Base-by-base conservation (phyloP, 805 yeast species). In the Pichia membranifaciens region DNA sequence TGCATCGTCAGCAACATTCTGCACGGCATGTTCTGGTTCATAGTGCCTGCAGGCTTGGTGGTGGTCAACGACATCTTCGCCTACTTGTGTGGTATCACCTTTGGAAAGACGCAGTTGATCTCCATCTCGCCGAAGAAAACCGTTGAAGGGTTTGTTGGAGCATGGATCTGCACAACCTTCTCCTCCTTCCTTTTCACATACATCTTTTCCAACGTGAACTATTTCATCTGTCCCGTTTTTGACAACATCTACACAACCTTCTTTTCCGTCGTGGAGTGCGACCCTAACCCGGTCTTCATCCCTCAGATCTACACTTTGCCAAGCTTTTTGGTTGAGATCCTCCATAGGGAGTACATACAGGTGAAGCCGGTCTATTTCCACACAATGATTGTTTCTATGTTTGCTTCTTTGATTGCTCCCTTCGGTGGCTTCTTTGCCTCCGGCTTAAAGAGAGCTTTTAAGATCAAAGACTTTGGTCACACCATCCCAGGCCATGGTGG, bases 401-500 rank as follows among this genome's bases (percentile, higher is more conserved):
- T 93, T 73, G 98, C 99, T 2, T 91, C 98, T 0, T 75, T 93
- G 54, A 84, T 93, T 65, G 99, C 99, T 3, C 99, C 99, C 50
- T 93, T 93, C 63, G 99, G 99, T 46, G 99, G 99, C 1, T 93
- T 93, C 66, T 93, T 93, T 60, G 98, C 98, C 6, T 84, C 95
- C 45, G 99, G 98, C n/a, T 74, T 93, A 58, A 93, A 93, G 72
- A 81, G 99, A 68, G 88, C 98, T 13, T 90, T 93, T 70, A 87
- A 91, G 60, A 89, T 90, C 47, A 93, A 93, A 69, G 99, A 93
- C 68, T 93, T 93, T 61, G 99, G 98, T 56, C 95, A 91, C 61
- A 91, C 98, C 9, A 93, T 93, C 56, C 99, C 99, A 15, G 99
- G 99, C 29, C 99, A 93, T 63, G 99, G 99, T 53, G 99, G 99